A percentile compares a stretch with the other conserved stretches of the same genome.
Evolutionary conservation across 345 rosid genomes (phyloP).

Genomic region (Microthlaspi erraticum): DNA sequence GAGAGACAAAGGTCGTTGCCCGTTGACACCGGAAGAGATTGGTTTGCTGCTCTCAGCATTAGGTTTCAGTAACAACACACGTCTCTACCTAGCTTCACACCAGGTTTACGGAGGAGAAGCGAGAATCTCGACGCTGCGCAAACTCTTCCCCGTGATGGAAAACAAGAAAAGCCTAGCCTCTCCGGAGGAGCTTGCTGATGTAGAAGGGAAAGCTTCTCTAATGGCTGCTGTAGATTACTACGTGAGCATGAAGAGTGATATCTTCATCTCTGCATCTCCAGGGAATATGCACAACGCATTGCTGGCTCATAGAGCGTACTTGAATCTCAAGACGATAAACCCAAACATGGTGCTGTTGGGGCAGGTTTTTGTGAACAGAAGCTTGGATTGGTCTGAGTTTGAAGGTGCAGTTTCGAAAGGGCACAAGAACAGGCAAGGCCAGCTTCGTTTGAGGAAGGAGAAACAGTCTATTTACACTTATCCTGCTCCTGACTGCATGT

Average conservation of each 20-base stretch:
- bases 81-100: constrained; percentile 93
- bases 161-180: constrained; percentile 92
- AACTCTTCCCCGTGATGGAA: constrained; percentile 79
- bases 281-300: constrained; percentile 99
- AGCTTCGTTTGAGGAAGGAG: constrained; percentile 68
- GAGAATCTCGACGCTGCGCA: constrained; percentile 70
- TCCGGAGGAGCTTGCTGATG: constrained; percentile 57
- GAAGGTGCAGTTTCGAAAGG: constrained; percentile 65
- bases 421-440: constrained; percentile 86
- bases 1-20: constrained; percentile 94
- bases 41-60: constrained; percentile 86
- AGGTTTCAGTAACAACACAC: constrained; percentile 84
- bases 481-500: constrained; percentile 96
- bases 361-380: constrained; percentile 78
- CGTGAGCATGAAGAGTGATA: constrained; percentile 88
- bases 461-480: constrained; percentile 91
- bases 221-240: constrained; percentile 92
- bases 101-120: constrained; percentile 97
- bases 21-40: constrained; percentile 95
- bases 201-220: constrained; percentile 83
- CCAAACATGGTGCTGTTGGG: constrained; percentile 89
- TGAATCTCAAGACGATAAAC: constrained; percentile 84
- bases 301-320: constrained; percentile 79
- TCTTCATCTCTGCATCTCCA: constrained; percentile 95
- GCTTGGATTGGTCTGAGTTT: constrained; percentile 79